These are phyloP conservation scores for Mallotus nudiflorus DNA, from an alignment of 345 rosid genomes.

Conservation along the genomic window DNA sequence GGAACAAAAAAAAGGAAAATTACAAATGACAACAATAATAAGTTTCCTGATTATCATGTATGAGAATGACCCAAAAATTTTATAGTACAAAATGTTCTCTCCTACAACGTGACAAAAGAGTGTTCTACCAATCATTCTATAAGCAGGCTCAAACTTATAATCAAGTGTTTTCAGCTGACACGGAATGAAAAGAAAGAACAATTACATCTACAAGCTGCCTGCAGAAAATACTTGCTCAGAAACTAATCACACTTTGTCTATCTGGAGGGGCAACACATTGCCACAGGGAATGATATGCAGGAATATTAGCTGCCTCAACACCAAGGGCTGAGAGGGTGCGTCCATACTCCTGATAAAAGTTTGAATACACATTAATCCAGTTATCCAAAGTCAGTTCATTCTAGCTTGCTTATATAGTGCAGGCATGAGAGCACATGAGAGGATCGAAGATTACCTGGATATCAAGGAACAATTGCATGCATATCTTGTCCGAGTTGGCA, in stretches of 20 bases:
- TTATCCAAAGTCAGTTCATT: neutral
- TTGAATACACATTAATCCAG: neutral
- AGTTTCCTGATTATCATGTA: no score
- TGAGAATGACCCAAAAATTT: no score
- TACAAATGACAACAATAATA: no score
- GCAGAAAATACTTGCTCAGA: conserved; percentile 27
- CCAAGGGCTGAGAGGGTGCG: conserved; percentile 68
- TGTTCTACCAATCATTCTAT: neutral
- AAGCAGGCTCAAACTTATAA: conserved; percentile 1
- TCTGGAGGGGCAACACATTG: conserved; percentile 87
- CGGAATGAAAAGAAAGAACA: neutral
- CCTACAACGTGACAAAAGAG: no score
- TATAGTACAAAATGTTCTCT: no score
- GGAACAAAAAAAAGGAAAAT: no score
- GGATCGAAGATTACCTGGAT: conserved; percentile 59
- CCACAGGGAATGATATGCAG: conserved; percentile 79
- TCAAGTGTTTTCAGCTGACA: neutral
- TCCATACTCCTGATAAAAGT: conserved; percentile 75
- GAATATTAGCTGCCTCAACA: conserved; percentile 63
- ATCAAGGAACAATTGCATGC: conserved; percentile 95
- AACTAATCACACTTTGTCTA: conserved; percentile 47
- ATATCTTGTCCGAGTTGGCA: conserved; percentile 83
- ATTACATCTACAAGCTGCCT: conserved; percentile 7
- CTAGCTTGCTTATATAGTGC: neutral
- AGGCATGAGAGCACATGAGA: neutral